Base-by-base conservation (phyloP, 805 yeast species). In the Cyberlindnera sargentensis region DNA sequence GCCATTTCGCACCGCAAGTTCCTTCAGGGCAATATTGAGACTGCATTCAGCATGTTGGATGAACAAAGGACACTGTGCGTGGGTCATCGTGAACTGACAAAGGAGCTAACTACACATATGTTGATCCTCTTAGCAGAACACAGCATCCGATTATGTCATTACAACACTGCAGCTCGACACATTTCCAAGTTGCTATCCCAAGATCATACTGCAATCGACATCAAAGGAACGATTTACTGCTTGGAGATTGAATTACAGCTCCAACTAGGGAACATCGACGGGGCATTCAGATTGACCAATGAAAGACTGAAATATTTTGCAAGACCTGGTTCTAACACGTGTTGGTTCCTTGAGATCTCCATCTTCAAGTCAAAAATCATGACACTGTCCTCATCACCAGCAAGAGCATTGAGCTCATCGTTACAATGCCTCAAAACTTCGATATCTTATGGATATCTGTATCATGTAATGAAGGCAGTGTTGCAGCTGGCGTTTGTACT, bases 341-440 rank as follows among this genome's bases (percentile, higher is more conserved):
- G 63, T 39, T 71, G 76, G 67, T 64, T 65, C 32, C 60, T 78
- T 24, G 67, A 67, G 52, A 68, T 73, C 43, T 75, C 70, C 38
- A 51, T 78, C 8, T 52, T 78, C 40, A 73, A 75, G 50, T 70
- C 77, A 36, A 53, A 63, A 10, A 65, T 77, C 1, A 60, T 78
- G 45, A 50, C 71, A 25, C 50, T 61, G 5, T 57, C 72, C 11
- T 71, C 75, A 0, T 60, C 68, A 4, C 74, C 78, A 10, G 58
- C 72, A 8, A 66, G 82, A 44, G 77, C 75, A 0, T 48, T 82
- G 7, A 71, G 82, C 1, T 54, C 72, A 20, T 52, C 80, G 0
- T 55, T 75, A 5, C 76, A 75, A 47, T 68, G 78, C 41, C 59
- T 82, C 2, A 70, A 72, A 38, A 53, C 67, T 9, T 74, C 84